Base-by-base conservation (phyloP, 495 filamentous ascomycete species). In the Ascodesmis nigricans region DNA sequence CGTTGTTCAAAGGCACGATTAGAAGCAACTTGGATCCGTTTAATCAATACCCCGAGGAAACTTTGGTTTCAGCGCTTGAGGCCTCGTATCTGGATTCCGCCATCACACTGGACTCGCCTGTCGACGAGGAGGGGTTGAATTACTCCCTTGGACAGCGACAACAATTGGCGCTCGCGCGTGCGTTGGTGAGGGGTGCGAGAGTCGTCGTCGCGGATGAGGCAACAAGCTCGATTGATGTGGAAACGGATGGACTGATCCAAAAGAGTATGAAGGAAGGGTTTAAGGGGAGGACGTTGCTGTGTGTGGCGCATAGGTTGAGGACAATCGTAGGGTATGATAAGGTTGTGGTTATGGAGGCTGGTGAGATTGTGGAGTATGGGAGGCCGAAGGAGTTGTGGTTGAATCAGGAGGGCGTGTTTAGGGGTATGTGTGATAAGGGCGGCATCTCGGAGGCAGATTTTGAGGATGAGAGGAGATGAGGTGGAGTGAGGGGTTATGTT, bases 161-260 rank as follows among this genome's bases (percentile, higher is more conserved):
- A 48, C 69, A 93, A 9, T 90, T 97, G 77, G 84, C 87, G 2
- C 63, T 97, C 1, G 84, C 84, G 1, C 71, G 84, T 0, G 84
- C 84, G 0, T 66, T 93, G 1, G 83, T 93, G 0, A 68, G 87
- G 20, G 67, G 74, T 19, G 73, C 72, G 0, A 77, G 77, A 44
- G 92, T 93, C 56, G 92, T 93, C 45, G 72, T 97, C 31, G 91
- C 81, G 55, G 84, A 97, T 58, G 87, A 93, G 56, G 84, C 87
- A 0, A 97, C 84, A 0, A 78, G 71, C 3, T 75, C 69, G 3
- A 82, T 97, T 3, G 84, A 97, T 55, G 83, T 93, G 57, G 84
- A 91, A 53, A 97, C 87, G 7, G 84, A 97, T 43, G 69, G 78
- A 56, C 83, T 82, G 64, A 92, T 97, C 53, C 87, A 97, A 58